Percentiles rank a stretch among this genome's conserved stretches.
Evolutionary conservation across 2,329 filamentous ascomycete species (phyloP).

Genomic region (Geosmithia putterillii): DNA sequence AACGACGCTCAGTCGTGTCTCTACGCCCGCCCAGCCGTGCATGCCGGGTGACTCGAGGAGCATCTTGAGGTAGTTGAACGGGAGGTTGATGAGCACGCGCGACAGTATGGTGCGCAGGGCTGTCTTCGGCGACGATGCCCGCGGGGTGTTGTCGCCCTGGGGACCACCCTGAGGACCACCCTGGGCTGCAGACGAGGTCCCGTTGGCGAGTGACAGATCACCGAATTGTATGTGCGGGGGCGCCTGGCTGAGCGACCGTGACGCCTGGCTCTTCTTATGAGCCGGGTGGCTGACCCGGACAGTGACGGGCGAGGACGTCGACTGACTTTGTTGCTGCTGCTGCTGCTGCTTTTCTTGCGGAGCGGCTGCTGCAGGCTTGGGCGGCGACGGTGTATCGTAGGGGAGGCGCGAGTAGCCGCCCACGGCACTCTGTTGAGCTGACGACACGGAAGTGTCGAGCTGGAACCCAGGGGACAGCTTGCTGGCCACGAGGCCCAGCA

Average conservation of each 20-base stretch:
- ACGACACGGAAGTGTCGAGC: constrained; percentile 32
- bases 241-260: background rate
- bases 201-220: constrained; percentile 36
- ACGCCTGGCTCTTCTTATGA: background rate
- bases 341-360: constrained; percentile 2
- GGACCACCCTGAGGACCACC: constrained; percentile 16
- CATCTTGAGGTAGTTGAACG: constrained; percentile 52
- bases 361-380: constrained; percentile 2
- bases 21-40: constrained; percentile 33
- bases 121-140: constrained; percentile 10
- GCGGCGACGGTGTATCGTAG: constrained; percentile 7
- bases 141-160: constrained; percentile 8
- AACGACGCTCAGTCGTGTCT: constrained; percentile 32
- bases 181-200: too few species aligned
- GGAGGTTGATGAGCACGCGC: constrained; percentile 56
- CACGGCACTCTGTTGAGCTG: constrained; percentile 10
- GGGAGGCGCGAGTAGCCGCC: constrained; percentile 27
- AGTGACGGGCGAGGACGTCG: constrained; percentile 12
- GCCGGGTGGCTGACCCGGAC: constrained; percentile 14
- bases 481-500: constrained; percentile 46
- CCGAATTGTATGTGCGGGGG: constrained; percentile 50
- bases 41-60: constrained; percentile 50
- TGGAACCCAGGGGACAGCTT: constrained; percentile 48
- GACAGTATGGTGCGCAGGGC: constrained; percentile 42
- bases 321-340: constrained; percentile 1